A percentile compares a stretch with the other conserved stretches of the same genome.
phyloP scores from a whole-genome alignment of 2,329 filamentous ascomycete genomes.

The Epichloe aotearoae region DNA sequence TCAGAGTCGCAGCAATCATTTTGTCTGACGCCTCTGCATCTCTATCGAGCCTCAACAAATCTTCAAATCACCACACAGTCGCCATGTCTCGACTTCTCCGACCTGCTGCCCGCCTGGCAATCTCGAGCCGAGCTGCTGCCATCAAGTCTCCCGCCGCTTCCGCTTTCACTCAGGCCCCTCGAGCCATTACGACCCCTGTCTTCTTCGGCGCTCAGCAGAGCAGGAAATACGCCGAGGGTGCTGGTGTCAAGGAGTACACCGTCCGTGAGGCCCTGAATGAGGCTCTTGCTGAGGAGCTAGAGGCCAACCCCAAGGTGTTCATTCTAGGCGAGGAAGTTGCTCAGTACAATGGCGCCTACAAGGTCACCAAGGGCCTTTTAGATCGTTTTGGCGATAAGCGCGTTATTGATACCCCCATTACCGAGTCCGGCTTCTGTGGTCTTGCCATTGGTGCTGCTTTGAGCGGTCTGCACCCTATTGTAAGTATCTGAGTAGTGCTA shows the following conservation, averaged over 20 bases:
- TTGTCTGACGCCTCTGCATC: neutral
- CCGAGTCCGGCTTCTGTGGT: conserved; percentile 89
- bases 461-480: conserved; percentile 84
- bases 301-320: conserved; percentile 89
- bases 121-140: conserved; percentile 26
- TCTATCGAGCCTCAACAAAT: conserved; percentile 5
- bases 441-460: conserved; percentile 89
- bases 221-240: conserved; percentile 41
- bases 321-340: conserved; percentile 95
- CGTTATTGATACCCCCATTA: conserved; percentile 97
- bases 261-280: conserved; percentile 97
- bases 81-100: conserved; percentile 39
- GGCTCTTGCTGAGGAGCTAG: conserved; percentile 93
- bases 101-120: conserved; percentile 35
- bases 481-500: conserved; percentile 36
- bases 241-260: conserved; percentile 78
- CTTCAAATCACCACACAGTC: conserved; percentile 7
- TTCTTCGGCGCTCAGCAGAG: conserved; percentile 31
- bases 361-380: conserved; percentile 94
- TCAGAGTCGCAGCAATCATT: conserved; percentile 5
- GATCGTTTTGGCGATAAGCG: conserved; percentile 96
- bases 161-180: conserved; percentile 20
- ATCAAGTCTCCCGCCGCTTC: conserved; percentile 21
- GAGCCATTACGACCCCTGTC: conserved; percentile 22
- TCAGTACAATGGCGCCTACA: conserved; percentile 99